These are phyloP conservation scores for Sporisorium exsertum DNA, from an alignment of 1,284 basidiomycete genomes.

Conservation along the genomic window DNA sequence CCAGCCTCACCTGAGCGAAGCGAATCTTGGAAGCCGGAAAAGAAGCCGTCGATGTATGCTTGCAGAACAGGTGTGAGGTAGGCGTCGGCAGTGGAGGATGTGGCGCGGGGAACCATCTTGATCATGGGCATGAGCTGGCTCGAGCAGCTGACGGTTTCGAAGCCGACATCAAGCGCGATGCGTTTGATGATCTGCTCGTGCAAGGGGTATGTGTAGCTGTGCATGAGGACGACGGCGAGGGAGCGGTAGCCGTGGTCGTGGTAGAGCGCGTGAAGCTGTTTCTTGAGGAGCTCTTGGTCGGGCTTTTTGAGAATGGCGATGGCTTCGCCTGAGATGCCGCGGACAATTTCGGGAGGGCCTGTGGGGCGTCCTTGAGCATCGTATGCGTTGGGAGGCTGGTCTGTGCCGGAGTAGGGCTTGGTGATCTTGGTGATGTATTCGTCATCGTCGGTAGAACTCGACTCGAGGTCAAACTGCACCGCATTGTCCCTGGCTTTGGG, in stretches of 20 bases:
- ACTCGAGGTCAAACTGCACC: slow-evolving; percentile 55
- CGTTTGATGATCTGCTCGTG: slow-evolving; percentile 81
- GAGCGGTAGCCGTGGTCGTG: slow-evolving; percentile 80
- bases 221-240: slow-evolving; percentile 85
- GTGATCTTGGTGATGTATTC: slow-evolving; percentile 25
- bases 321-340: slow-evolving; percentile 89
- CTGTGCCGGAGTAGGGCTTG: slow-evolving; percentile 56
- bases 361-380: slow-evolving; percentile 75
- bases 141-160: slow-evolving; percentile 87
- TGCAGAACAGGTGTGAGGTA: slow-evolving; percentile 91
- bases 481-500: slow-evolving; percentile 79
- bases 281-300: slow-evolving; percentile 61
- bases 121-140: slow-evolving; percentile 92
- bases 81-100: slow-evolving; percentile 92
- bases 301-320: slow-evolving; percentile 85
- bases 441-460: background rate
- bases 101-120: slow-evolving; percentile 86
- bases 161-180: slow-evolving; percentile 82
- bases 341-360: slow-evolving; percentile 80
- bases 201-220: slow-evolving; percentile 89
- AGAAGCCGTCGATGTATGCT: slow-evolving; percentile 91
- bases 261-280: slow-evolving; percentile 78
- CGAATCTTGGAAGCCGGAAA: slow-evolving; percentile 83
- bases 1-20: slow-evolving; percentile 72
- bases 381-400: slow-evolving; percentile 76